Evolutionary conservation across 2,329 filamentous ascomycete genomes (phyloP), one percentile per base, ranked within the genome.

Genomic region (Epichloe gansuensis): DNA sequence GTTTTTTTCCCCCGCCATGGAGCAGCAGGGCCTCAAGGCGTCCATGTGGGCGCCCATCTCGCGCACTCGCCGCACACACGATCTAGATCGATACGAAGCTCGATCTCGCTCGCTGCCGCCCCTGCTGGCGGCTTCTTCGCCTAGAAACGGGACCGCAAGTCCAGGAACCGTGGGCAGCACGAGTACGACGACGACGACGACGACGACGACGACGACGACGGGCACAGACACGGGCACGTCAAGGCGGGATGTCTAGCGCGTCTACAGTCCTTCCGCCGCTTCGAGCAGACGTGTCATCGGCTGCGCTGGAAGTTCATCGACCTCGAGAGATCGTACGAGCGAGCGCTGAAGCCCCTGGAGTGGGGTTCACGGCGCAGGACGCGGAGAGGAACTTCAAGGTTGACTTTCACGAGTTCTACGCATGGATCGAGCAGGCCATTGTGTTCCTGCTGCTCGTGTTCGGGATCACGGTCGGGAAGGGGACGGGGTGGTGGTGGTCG

Each of bases 341-440:
- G 72, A 2, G 80, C 81, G 0, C 68, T 69, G 25, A 63, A 68
- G 38, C 69, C 70, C 5, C 53, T 63, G 1, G 61, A 63, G 1
- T 64, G 59, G 37, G 62, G 42, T 69, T 72, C 45, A 59, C 66
- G 0, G 60, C 62, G 21, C 63, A 65, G 5, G 75, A 78, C 57
- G 77, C 77, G 0, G 80, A 84, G 64, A 74, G 79, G 15, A 87
- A 87, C 74, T 88, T 88, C 71, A 88, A 88, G 64, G 75, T 88
- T 7, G 85, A 88, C 61, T 89, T 88, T 57, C 82, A 86, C 66
- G 85, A 89, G 61, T 88, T 84, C 65, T 88, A 88, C 68, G 80
- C 81, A 50, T 75, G 86, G 38, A 76, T 88, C 6, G 85, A 89
- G 67, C 79, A 85, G 34, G 83, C 83, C 0, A 72, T 88, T 7